Conservation (phyloP, 148 eudicot species). For the Rhododendron simsii region DNA sequence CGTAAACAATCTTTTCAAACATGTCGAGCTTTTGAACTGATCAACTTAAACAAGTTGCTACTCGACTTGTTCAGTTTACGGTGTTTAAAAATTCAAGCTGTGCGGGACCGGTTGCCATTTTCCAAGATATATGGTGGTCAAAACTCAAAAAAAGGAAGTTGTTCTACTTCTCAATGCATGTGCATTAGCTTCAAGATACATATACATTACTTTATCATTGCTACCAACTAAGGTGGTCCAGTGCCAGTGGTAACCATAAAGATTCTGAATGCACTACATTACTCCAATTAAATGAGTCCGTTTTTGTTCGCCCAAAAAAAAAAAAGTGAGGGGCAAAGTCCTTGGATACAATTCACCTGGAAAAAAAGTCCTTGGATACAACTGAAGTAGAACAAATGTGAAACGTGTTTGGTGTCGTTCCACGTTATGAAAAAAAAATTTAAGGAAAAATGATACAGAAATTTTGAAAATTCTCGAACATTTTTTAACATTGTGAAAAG, state of each 20-base stretch:
- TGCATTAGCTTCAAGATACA: not conserved
- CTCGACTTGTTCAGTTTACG: not conserved
- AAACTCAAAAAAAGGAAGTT: not conserved
- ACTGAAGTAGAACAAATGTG: no score
- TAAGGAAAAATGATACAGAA: no score
- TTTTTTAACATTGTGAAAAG: not conserved
- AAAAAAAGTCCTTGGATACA: not conserved
- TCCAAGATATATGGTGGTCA: not conserved
- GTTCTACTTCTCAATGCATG: not conserved
- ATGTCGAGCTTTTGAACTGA: not conserved
- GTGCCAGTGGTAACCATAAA: not conserved
- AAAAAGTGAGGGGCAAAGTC: not conserved
- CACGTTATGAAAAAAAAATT: no score
- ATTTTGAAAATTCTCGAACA: not conserved
- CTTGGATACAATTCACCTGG: not conserved
- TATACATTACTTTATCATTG: not conserved
- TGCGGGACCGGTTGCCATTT: not conserved
- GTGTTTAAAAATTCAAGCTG: not conserved
- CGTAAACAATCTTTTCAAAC: not conserved
- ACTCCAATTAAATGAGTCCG: not conserved
- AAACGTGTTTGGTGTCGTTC: not conserved
- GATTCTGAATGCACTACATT: not conserved
- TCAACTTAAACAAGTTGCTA: not conserved
- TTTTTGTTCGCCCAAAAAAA: not conserved
- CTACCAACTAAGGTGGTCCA: not conserved